phyloP scores from a whole-genome alignment of 306 rosid species.

The Parietaria judaica region DNA sequence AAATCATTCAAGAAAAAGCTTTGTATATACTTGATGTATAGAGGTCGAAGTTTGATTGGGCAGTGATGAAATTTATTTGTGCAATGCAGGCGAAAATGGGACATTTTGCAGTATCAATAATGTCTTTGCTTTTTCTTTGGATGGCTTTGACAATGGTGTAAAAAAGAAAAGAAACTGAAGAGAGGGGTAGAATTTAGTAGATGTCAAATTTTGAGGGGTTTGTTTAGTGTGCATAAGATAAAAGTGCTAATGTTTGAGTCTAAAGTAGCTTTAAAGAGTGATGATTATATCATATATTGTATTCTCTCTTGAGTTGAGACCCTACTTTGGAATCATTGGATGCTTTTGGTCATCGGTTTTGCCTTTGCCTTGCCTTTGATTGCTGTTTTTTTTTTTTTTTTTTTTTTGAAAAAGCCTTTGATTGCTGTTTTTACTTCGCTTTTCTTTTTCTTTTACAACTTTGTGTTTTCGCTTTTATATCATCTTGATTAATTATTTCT shows the following conservation, averaged over 20 bases:
- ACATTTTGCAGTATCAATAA: constrained; percentile 31
- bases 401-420: no score
- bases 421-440: constrained; percentile 21
- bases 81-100: constrained; percentile 63
- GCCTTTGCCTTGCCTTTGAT: constrained; percentile 40
- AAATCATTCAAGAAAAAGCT: neutral
- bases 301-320: constrained; percentile 39
- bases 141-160: constrained; percentile 29
- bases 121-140: constrained; percentile 31
- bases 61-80: constrained; percentile 26
- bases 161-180: constrained; percentile 8
- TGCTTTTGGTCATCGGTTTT: constrained; percentile 30
- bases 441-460: constrained; percentile 18
- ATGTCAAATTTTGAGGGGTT: neutral
- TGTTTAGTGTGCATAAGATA: neutral
- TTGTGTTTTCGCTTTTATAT: constrained; percentile 2
- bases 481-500: neutral
- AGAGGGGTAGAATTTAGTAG: constrained; percentile 11
- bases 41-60: neutral
- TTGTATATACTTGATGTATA: neutral
- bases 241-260: constrained; percentile 7
- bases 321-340: constrained; percentile 49
- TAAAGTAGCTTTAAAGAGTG: constrained; percentile 62
- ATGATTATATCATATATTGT: constrained; percentile 49
- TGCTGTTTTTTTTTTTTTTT: constrained; percentile 14